Conservation (phyloP, 257 asterid genomes). For the Nicotiana attenuata region DNA sequence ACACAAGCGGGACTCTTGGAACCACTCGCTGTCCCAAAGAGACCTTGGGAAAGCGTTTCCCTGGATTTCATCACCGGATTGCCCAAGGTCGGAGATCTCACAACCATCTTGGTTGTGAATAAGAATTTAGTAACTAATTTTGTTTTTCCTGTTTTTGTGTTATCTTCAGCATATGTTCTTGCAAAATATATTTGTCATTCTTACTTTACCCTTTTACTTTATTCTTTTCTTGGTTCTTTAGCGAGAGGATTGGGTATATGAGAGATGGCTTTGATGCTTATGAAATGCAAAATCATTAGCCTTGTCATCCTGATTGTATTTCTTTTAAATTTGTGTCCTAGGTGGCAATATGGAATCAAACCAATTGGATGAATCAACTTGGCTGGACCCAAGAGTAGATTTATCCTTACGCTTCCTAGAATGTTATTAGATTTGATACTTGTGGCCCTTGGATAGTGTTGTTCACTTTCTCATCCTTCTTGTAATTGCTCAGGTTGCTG, state of each 20-base stretch:
- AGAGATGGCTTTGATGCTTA: neutral
- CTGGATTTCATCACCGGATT: no score
- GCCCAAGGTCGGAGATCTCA: no score
- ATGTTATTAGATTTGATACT: neutral
- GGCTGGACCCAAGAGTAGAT: slow-evolving; percentile 69
- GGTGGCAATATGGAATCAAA: slow-evolving; percentile 68
- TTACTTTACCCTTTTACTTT: neutral
- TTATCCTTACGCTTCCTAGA: slow-evolving; percentile 10
- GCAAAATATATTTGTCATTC: neutral
- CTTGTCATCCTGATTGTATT: neutral
- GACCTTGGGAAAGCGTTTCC: no score
- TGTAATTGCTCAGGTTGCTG: slow-evolving; percentile 56
- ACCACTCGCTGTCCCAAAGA: no score
- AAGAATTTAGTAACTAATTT: neutral
- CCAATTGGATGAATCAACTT: slow-evolving; percentile 54
- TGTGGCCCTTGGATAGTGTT: neutral
- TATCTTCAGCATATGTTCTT: neutral
- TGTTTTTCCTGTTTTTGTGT: neutral
- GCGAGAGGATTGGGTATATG: neutral
- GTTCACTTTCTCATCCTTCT: slow-evolving; percentile 5
- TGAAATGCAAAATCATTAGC: neutral
- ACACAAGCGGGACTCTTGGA: no score
- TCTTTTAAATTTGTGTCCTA: slow-evolving; percentile 22
- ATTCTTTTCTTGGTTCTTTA: neutral
- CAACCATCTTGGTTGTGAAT: no score